These are phyloP conservation scores for Glycyrrhiza uralensis DNA, from an alignment of 306 rosid species.

Conservation along the genomic window DNA sequence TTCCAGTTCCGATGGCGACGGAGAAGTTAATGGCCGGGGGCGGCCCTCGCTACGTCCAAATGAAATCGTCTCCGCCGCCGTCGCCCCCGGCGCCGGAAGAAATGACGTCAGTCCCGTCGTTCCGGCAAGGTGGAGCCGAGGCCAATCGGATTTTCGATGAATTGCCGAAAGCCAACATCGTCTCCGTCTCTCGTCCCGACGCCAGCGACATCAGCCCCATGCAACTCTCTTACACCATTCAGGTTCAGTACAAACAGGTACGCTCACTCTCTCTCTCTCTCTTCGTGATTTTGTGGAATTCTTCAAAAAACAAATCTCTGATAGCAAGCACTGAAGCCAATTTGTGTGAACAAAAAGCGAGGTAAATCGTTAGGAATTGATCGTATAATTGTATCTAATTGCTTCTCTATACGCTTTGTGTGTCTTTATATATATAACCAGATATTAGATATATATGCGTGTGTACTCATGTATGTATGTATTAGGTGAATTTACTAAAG, in stretches of 20 bases:
- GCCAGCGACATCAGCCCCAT: slow-evolving; percentile 86
- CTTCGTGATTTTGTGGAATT: slow-evolving; percentile 10
- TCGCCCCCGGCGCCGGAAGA: slow-evolving; percentile 20
- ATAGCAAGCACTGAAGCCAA: slow-evolving; percentile 14
- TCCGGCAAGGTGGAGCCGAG: slow-evolving; percentile 45
- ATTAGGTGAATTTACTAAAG: background rate
- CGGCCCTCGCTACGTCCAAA: slow-evolving; percentile 62
- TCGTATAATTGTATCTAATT: slow-evolving; percentile 17
- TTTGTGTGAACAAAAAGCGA: slow-evolving; percentile 7
- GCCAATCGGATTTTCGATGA: slow-evolving; percentile 74
- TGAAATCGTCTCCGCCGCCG: slow-evolving; percentile 61
- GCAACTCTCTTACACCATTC: slow-evolving; percentile 87
- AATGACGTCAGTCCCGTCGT: slow-evolving; percentile 39
- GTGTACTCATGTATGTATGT: background rate
- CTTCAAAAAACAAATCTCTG: background rate
- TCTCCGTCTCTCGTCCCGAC: slow-evolving; percentile 95
- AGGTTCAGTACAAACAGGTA: slow-evolving; percentile 85
- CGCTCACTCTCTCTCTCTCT: background rate
- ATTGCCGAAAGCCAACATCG: slow-evolving; percentile 70
- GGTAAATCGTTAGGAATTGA: background rate
- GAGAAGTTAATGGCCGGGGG: slow-evolving; percentile 61
- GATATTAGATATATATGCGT: no score
- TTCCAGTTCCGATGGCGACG: slow-evolving; percentile 51
- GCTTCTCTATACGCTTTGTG: background rate
- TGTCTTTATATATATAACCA: no score